Evolutionary conservation across 805 yeast species (phyloP).

Genomic region (Monosporozyma solicola): DNA sequence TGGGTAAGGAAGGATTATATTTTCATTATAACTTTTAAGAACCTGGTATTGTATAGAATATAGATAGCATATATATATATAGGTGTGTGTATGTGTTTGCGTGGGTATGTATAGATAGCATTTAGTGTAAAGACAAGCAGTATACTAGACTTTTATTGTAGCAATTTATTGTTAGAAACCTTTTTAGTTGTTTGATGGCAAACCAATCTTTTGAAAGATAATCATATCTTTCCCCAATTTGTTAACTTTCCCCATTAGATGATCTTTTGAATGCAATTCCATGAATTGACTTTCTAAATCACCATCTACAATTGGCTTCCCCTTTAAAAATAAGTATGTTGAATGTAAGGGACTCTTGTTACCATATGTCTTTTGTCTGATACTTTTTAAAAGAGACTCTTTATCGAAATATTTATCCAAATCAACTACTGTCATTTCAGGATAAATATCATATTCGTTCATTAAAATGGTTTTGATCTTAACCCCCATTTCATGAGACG

Average conservation of each 20-base stretch:
- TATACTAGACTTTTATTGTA: neutral
- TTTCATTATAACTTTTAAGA: neutral
- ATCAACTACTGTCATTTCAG: slow-evolving; percentile 67
- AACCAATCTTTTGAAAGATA: slow-evolving; percentile 9
- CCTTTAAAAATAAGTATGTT: slow-evolving; percentile 21
- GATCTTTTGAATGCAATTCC: slow-evolving; percentile 8
- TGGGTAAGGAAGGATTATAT: neutral
- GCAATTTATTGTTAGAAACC: no score
- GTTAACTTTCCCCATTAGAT: slow-evolving; percentile 11
- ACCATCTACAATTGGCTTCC: slow-evolving; percentile 15
- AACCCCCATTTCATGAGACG: slow-evolving; percentile 32
- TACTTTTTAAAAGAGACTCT: neutral
- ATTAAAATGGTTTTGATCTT: slow-evolving; percentile 51
- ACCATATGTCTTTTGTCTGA: neutral
- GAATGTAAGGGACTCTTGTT: slow-evolving; percentile 1
- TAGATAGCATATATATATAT: neutral
- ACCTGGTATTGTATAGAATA: neutral
- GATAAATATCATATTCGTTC: slow-evolving; percentile 59
- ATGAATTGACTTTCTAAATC: slow-evolving; percentile 10
- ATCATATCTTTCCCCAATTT: slow-evolving; percentile 12
- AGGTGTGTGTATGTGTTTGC: no score
- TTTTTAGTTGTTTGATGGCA: slow-evolving; percentile 19
- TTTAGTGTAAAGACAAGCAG: neutral
- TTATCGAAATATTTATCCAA: slow-evolving; percentile 52
- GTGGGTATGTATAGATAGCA: neutral